Evolutionary conservation across 805 yeast species (phyloP), one percentile per base, ranked within the genome.

Genomic region (Nakazawaea ambrosiae): DNA sequence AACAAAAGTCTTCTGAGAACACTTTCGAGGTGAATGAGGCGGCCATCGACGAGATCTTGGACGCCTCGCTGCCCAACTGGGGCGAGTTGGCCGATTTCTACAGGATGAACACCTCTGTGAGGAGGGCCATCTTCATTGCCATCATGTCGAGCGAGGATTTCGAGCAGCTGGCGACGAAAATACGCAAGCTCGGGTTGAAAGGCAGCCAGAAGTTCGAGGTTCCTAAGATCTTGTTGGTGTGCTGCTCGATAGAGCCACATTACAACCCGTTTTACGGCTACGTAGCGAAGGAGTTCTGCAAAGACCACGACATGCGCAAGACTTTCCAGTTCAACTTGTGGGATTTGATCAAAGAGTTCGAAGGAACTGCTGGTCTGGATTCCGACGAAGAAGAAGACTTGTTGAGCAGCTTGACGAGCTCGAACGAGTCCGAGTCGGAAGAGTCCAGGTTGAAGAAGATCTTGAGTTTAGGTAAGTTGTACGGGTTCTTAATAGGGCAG

Each of bases 71-170:
- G 47, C 92, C 94, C 4, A 86, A 89, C 52, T 89, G 96, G 96
- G 59, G 79, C 51, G 89, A 81, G 43, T 64, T 92, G 27, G 97
- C 98, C 3, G 73, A 72, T 46, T 65, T 76, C 27, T 96, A 89
- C 52, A 65, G 97, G 45, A 89, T 92, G 94, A 92, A 94, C 57
- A 90, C 97, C 0, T 97, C 89, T 54, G 73, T 92, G 25, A 79
- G 98, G 60, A 71, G 96, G 38, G 97, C 97, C 1, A 81, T 92
- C 14, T 92, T 92, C 51, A 78, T 94, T 18, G 86, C 95, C 26
- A 78, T 92, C 7, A 89, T 94, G 96, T 88, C 97, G 3, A 92
- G 96, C 4, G 81, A 81, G 46, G 98, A 92, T 57, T 92, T 75
- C 50, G 66, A 86, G 52, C 97, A 92, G 58, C 94, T 96, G 0